These are phyloP conservation scores for Anisogramma anomala DNA, from an alignment of 2,329 filamentous ascomycete species.

Conservation along the genomic window DNA sequence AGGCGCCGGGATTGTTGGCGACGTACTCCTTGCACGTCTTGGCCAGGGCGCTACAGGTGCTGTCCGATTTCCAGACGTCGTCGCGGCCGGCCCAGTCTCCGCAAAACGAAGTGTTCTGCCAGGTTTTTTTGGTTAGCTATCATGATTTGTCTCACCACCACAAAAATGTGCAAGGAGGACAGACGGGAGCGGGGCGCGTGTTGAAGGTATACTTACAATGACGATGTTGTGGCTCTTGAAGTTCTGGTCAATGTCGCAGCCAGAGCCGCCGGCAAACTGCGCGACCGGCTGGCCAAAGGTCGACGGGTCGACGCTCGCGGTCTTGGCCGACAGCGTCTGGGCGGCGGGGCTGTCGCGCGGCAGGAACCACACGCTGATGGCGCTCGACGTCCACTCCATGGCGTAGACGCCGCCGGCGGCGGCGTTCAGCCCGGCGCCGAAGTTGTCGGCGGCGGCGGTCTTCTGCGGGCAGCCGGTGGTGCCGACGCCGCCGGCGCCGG, in stretches of 20 bases:
- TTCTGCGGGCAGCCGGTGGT: conserved; percentile 49
- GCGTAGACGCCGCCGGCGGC: conserved; percentile 60
- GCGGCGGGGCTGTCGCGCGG: conserved; percentile 34
- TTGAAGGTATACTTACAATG: conserved; percentile 46
- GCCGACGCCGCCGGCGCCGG: conserved; percentile 16
- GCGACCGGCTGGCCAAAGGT: conserved; percentile 60
- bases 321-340: conserved; percentile 35
- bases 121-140: neutral
- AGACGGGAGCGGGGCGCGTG: too few species aligned
- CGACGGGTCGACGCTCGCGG: conserved; percentile 49
- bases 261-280: conserved; percentile 51
- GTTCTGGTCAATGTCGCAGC: conserved; percentile 58
- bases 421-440: conserved; percentile 60
- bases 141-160: too few species aligned
- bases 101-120: conserved; percentile 22
- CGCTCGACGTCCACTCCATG: conserved; percentile 60
- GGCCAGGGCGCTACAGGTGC: conserved; percentile 48
- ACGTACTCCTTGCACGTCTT: conserved; percentile 63
- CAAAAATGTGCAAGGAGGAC: too few species aligned
- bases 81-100: conserved; percentile 46
- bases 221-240: conserved; percentile 67
- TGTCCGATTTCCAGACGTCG: conserved; percentile 46
- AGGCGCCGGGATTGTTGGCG: conserved; percentile 29
- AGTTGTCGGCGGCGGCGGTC: conserved; percentile 41
- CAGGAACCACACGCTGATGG: conserved; percentile 78